Conservation (phyloP, 1,284 basidiomycete species). For the Lentinula novae-zelandiae region DNA sequence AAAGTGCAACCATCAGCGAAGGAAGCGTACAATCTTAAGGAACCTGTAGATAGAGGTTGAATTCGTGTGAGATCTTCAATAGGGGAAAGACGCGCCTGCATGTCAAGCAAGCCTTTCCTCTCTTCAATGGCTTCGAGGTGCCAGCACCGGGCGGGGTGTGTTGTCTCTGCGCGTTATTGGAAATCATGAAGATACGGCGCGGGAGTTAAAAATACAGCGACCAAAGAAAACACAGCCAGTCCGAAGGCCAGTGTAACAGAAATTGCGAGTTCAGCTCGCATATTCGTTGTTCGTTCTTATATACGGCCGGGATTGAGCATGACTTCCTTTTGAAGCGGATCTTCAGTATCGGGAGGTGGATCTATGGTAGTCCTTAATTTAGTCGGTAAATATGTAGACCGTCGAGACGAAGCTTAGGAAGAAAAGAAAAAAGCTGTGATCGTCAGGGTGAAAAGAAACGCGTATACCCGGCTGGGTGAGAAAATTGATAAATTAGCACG, state of each 20-base stretch:
- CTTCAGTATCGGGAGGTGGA: background rate
- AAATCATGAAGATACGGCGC: background rate
- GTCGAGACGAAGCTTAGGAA: background rate
- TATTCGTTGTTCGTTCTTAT: background rate
- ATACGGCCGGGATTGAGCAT: background rate
- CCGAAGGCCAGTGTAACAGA: background rate
- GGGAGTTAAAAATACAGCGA: background rate
- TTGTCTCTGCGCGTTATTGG: background rate
- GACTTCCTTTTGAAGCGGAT: background rate
- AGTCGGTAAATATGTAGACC: background rate
- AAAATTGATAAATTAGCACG: background rate
- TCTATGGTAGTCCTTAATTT: background rate
- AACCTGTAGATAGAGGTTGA: constrained; percentile 1
- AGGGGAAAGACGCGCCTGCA: constrained; percentile 12
- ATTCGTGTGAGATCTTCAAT: background rate
- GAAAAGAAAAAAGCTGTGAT: background rate
- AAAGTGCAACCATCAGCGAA: background rate
- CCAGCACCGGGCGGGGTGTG: background rate
- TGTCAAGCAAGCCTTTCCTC: constrained; percentile 17
- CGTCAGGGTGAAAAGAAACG: background rate
- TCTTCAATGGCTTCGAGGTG: constrained; percentile 14
- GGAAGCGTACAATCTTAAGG: constrained; percentile 15
- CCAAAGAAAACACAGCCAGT: background rate
- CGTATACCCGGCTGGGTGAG: background rate
- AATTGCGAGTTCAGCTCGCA: background rate